phyloP scores from a whole-genome alignment of 768 basidiomycete genomes.

The Auricularia heimuer region DNA sequence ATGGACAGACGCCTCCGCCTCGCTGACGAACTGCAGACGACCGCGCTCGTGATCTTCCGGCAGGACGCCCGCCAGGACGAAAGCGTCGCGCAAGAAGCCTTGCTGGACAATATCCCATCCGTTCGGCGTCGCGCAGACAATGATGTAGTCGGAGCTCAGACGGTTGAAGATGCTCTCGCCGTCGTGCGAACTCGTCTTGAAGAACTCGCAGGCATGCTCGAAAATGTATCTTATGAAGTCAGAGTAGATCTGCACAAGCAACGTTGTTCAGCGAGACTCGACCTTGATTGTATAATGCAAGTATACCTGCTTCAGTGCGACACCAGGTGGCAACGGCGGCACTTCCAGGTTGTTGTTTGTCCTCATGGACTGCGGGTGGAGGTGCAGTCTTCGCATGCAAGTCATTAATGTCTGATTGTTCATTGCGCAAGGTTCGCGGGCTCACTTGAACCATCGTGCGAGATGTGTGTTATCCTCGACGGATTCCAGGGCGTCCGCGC shows the following conservation, averaged over 20 bases:
- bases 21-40: constrained; percentile 4
- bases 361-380: constrained; percentile 6
- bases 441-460: constrained; percentile 6
- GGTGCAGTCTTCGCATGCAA: not conserved
- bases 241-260: not conserved
- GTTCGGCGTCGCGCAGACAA: constrained; percentile 4
- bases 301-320: not conserved
- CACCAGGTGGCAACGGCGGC: constrained; percentile 1
- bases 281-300: not conserved
- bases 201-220: not conserved
- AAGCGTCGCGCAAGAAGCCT: not conserved
- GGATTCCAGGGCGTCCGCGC: constrained; percentile 4
- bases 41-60: not conserved
- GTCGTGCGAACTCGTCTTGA: not conserved
- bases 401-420: not conserved
- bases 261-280: not conserved
- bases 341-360: constrained; percentile 3
- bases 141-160: not conserved
- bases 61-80: not conserved
- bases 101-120: constrained; percentile 5
- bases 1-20: constrained; percentile 7
- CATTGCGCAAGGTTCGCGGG: not conserved
- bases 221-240: constrained; percentile 4
- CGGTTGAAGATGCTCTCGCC: constrained; percentile 4
- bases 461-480: not conserved